These are phyloP conservation scores for Ganoderma meredithae DNA, from an alignment of 1,284 basidiomycete species.

Conservation along the genomic window DNA sequence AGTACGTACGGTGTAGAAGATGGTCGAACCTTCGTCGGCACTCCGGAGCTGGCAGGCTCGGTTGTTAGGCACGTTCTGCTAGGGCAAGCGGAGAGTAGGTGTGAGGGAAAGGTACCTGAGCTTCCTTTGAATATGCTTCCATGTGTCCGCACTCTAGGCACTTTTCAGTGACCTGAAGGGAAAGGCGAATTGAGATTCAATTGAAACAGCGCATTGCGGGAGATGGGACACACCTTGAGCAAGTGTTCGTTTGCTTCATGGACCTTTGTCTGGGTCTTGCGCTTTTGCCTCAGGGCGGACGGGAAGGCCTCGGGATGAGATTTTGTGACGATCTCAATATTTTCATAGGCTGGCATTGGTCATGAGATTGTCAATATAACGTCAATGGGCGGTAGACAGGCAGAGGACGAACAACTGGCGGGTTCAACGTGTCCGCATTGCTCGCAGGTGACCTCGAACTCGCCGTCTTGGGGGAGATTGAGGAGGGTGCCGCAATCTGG, in stretches of 20 bases:
- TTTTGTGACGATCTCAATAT: conserved; percentile 88
- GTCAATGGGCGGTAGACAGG: conserved; percentile 4
- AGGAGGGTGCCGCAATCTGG: conserved; percentile 92
- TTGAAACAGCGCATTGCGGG: neutral
- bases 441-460: conserved; percentile 82
- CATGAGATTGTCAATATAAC: conserved; percentile 9
- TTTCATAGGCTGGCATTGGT: conserved; percentile 84
- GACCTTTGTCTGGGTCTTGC: conserved; percentile 89
- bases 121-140: conserved; percentile 81
- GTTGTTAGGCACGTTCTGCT: conserved; percentile 13
- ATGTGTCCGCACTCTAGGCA: conserved; percentile 91
- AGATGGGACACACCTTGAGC: conserved; percentile 59
- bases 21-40: conserved; percentile 91
- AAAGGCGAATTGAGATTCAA: neutral
- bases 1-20: conserved; percentile 74
- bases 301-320: conserved; percentile 97
- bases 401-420: conserved; percentile 74
- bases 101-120: conserved; percentile 60
- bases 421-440: conserved; percentile 91
- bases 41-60: conserved; percentile 72
- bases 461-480: conserved; percentile 82
- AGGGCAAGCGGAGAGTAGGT: neutral
- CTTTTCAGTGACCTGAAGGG: conserved; percentile 83
- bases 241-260: conserved; percentile 80
- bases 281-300: conserved; percentile 85